Evolutionary conservation across 106 monocot species (phyloP).

Genomic region (Dendrobium chrysotoxum): DNA sequence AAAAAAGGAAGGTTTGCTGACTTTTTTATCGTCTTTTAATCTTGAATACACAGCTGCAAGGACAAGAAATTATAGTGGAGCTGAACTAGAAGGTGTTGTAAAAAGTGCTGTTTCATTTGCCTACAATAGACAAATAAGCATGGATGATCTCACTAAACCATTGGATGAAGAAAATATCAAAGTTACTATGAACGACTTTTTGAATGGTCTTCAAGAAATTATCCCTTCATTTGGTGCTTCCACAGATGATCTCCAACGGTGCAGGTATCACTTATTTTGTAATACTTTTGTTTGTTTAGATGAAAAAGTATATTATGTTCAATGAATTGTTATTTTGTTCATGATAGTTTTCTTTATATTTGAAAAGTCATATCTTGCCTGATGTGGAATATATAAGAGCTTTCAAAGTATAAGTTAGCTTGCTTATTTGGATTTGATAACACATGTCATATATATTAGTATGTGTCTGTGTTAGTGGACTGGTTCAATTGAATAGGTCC

Average conservation of each 20-base stretch:
- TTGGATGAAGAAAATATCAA: slow-evolving; percentile 92
- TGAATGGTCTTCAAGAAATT: slow-evolving; percentile 78
- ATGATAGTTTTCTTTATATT: too few relatives aligned
- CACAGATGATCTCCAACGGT: slow-evolving; percentile 82
- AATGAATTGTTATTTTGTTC: too few relatives aligned
- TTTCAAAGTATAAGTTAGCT: too few relatives aligned
- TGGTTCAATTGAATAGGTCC: too few relatives aligned
- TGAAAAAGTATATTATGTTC: neutral
- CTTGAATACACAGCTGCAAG: slow-evolving; percentile 65
- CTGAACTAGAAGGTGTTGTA: slow-evolving; percentile 96
- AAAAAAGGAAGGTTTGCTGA: neutral
- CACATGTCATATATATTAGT: too few relatives aligned
- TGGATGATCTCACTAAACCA: slow-evolving; percentile 97
- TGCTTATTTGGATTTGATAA: too few relatives aligned
- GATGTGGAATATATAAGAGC: too few relatives aligned
- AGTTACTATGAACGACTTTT: slow-evolving; percentile 92
- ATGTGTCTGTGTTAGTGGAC: too few relatives aligned
- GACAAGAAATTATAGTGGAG: slow-evolving; percentile 97
- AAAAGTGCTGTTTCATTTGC: slow-evolving; percentile 98
- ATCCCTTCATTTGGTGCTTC: slow-evolving; percentile 96
- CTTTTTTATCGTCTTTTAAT: neutral
- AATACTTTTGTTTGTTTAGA: neutral
- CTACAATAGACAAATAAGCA: slow-evolving; percentile 78
- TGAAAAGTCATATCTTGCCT: too few relatives aligned
- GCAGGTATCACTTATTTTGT: slow-evolving; percentile 45